Percentiles rank a stretch among this genome's conserved stretches.
Evolutionary conservation across 257 asterid species (phyloP).

Genomic region (Solanum rostratum): DNA sequence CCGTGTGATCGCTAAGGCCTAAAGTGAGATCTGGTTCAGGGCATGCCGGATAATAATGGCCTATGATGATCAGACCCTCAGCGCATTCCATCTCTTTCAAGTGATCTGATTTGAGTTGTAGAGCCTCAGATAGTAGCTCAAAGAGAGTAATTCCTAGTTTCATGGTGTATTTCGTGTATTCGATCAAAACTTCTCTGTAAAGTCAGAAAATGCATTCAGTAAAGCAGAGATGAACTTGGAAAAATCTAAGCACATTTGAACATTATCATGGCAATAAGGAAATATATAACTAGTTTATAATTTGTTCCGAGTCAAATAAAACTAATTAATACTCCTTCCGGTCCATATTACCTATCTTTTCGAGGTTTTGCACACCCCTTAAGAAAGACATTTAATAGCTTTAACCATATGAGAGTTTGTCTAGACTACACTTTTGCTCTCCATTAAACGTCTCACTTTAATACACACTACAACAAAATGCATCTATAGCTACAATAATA

Average conservation of each 20-base stretch:
- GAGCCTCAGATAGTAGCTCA: constrained; percentile 25
- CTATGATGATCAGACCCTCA: constrained; percentile 1
- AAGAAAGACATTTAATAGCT: background rate
- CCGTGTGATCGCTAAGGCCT: constrained; percentile 16
- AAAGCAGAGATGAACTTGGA: background rate
- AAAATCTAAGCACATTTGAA: background rate
- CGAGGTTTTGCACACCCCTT: background rate
- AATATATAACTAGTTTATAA: background rate
- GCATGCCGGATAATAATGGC: constrained; percentile 29
- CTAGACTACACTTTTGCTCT: too few relatives aligned
- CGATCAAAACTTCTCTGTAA: constrained; percentile 15
- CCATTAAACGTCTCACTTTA: too few relatives aligned
- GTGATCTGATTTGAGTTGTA: constrained; percentile 19
- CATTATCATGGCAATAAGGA: background rate
- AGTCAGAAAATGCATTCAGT: background rate
- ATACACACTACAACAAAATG: too few relatives aligned
- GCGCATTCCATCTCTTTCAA: constrained; percentile 23
- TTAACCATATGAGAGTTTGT: too few relatives aligned
- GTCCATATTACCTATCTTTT: background rate
- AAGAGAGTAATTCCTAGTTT: constrained; percentile 18
- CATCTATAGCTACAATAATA: too few relatives aligned
- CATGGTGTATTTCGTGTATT: constrained; percentile 22
- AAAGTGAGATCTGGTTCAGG: constrained; percentile 33
- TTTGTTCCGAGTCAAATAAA: background rate
- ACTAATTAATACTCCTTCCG: background rate